Evolutionary conservation across 2,329 filamentous ascomycete species (phyloP), one percentile per base, ranked within the genome.

Genomic region (Fonsecaea pugnacius): DNA sequence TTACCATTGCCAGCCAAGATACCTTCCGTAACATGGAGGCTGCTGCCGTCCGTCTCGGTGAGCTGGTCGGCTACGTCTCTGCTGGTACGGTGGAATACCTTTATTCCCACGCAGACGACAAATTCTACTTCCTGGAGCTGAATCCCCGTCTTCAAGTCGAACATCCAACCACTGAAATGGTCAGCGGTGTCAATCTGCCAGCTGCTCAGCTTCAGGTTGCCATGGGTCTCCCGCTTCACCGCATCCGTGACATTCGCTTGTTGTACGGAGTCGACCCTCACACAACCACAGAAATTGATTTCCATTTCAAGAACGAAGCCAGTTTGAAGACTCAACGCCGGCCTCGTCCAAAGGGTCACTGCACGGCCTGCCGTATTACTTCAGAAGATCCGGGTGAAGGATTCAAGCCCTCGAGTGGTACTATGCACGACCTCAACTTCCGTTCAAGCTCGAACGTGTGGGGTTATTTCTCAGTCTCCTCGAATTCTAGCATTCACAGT

Each of bases 381-480:
- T 99, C 95, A 0, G 95, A 99, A 79, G 95, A 99, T 77, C 95
- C 95, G 9, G 95, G 96, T 74, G 95, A 99, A 84, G 95, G 95
- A 59, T 99, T 99, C 88, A 99, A 99, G 86, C 95, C 95, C 64
- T 99, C 95, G 52, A 96, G 94, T 74, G 95, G 95, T 87, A 96
- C 94, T 59, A 96, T 99, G 87, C 95, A 98, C 82, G 95, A 99
- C 76, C 84, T 99, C 75, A 99, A 99, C 85, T 99, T 99, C 87
- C 88, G 95, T 76, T 96, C 91, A 83, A 96, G 92, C 78, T 98
- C 95, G 69, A 99, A 99, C 72, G 95, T 98, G 62, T 99, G 95
- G 95, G 95, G 95, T 85, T 99, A 99, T 81, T 99, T 99, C 87
- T 99, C 95, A 59, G 95, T 99, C 78, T 91, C 93, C 82, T 95